Percentiles rank a stretch among this genome's conserved stretches.
Evolutionary conservation across 2,329 filamentous ascomycete genomes (phyloP).

Genomic region (Neurospora crassa): DNA sequence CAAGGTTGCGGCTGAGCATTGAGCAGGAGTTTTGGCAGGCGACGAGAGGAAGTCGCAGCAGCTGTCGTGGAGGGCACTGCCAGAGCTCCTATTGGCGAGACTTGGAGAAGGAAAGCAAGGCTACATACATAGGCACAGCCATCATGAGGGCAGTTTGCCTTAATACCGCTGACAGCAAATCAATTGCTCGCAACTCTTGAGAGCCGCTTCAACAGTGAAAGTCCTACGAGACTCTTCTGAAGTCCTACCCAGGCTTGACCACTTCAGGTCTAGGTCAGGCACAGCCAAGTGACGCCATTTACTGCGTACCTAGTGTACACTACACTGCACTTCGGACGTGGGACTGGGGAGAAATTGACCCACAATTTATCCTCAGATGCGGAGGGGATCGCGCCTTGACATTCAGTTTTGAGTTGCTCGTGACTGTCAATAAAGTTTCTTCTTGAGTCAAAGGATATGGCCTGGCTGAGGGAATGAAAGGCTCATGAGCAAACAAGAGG

Average conservation of each 20-base stretch:
- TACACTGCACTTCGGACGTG: conserved; percentile 1
- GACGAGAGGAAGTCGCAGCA: not conserved
- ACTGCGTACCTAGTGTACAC: too few species aligned
- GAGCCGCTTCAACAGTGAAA: conserved; percentile 5
- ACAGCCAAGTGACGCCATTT: conserved; percentile 4
- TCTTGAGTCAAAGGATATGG: not conserved
- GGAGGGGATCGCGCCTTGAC: not conserved
- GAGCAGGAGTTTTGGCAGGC: not conserved
- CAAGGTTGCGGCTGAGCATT: not conserved
- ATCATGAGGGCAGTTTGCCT: not conserved
- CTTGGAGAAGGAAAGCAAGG: conserved; percentile 3
- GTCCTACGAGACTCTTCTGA: conserved; percentile 6
- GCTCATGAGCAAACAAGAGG: not conserved
- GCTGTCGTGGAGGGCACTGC: not conserved
- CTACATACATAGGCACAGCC: conserved; percentile 4
- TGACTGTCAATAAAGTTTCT: not conserved
- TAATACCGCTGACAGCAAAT: not conserved
- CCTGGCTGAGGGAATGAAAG: not conserved
- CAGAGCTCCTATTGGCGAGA: not conserved
- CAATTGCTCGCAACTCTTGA: not conserved
- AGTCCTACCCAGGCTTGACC: conserved; percentile 6
- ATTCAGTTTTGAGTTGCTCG: not conserved
- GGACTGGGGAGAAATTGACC: not conserved
- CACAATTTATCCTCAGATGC: not conserved
- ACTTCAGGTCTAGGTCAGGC: conserved; percentile 11